Percentiles rank a stretch among this genome's conserved stretches.
Conservation (phyloP, 345 rosid genomes). For the Cardamine occulta region DNA sequence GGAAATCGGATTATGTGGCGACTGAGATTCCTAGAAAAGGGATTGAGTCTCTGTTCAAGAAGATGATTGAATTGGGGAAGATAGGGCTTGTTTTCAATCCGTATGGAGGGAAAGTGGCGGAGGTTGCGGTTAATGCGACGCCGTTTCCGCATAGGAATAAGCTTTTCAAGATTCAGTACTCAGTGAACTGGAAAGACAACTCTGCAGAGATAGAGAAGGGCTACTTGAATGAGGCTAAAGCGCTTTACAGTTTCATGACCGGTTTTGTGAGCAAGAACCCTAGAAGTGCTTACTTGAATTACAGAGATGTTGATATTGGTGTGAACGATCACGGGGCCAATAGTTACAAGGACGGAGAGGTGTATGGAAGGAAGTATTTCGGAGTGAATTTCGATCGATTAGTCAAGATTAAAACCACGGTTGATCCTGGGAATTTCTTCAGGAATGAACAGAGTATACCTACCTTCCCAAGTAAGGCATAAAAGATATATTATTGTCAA, state of each 20-base stretch:
- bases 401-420: constrained; percentile 54
- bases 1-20: constrained; percentile 70
- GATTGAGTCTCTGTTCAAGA: constrained; percentile 54
- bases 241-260: constrained; percentile 60
- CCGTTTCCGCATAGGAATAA: constrained; percentile 72
- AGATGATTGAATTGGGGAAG: constrained; percentile 55
- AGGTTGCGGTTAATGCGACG: constrained; percentile 44
- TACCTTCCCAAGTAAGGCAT: constrained; percentile 46
- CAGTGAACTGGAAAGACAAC: constrained; percentile 51
- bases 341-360: constrained; percentile 51
- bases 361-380: constrained; percentile 67
- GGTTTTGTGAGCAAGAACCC: constrained; percentile 70
- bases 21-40: constrained; percentile 43
- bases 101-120: constrained; percentile 65
- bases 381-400: constrained; percentile 56
- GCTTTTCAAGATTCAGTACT: constrained; percentile 57
- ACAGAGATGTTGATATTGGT: constrained; percentile 66
- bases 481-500: not conserved
- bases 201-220: constrained; percentile 40
- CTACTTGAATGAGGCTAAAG: constrained; percentile 33
- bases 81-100: constrained; percentile 58
- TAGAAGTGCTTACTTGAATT: constrained; percentile 57
- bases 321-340: constrained; percentile 25
- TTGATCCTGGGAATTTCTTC: constrained; percentile 65
- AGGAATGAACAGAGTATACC: constrained; percentile 67